Evolutionary conservation across 2,329 filamentous ascomycete genomes (phyloP), one percentile per base, ranked within the genome.

Genomic region (Trichoderma oligosporum): DNA sequence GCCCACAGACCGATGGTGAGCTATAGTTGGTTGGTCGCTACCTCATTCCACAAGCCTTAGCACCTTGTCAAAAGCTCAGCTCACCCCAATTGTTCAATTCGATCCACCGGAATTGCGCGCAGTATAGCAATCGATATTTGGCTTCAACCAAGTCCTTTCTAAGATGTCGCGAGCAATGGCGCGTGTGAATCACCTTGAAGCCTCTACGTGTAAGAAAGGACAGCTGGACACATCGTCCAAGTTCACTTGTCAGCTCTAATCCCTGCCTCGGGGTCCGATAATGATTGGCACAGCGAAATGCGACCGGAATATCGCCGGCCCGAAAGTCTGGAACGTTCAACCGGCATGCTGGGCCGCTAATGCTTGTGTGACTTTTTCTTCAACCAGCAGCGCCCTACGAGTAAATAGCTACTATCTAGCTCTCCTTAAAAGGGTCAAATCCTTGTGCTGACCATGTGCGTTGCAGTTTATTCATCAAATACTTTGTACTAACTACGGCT

Each of bases 291-390:
- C 7, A 2, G 9, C 4, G 38, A 20, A 6, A 4, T 45, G 46
- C 41, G 35, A 38, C 48, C 38, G 57, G 57, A 59, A 39, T 38
- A 59, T 57, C 12, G 46, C 36, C 53, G 57, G 57, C 54, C 57
- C 57, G 57, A 20, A 6, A 12, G 31, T 44, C 51, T 55, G 51
- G 41, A 55, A 55, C 51, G 41, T 11, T 12, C 35, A 39, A 16
- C 8, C 31, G 41, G 29, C 51, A 54, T 54, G 39, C 25, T 33
- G 20, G n/a, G 14, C 38, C 11, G 14, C 18, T 27, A 22, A 11
- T 22, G 29, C 31, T 52, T 20, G n/a, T n/a, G n/a, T n/a, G n/a
- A n/a, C n/a, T n/a, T n/a, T n/a, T n/a, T n/a, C n/a, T n/a, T n/a
- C n/a, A n/a, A n/a, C n/a, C n/a, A n/a, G n/a, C n/a, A n/a, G n/a